Conservation (phyloP, 2,329 filamentous ascomycete species). For the Aureobasidium sp. region DNA sequence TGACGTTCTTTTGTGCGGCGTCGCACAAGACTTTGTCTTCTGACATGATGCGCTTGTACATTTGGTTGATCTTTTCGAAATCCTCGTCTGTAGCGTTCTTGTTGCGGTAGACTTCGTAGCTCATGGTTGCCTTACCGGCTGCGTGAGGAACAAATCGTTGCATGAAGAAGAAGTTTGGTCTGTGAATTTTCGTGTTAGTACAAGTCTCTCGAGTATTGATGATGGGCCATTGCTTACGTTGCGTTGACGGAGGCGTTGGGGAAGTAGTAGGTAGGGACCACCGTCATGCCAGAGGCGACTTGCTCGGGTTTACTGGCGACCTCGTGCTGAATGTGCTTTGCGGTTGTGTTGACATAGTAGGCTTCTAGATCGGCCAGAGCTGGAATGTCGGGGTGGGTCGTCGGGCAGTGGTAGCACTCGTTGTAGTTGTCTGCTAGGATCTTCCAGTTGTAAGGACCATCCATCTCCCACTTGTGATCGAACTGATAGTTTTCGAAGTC, state of each 20-base stretch:
- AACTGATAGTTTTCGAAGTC: slow-evolving; percentile 47
- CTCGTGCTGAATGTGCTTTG: slow-evolving; percentile 43
- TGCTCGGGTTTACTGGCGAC: slow-evolving; percentile 40
- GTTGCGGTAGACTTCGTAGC: slow-evolving; percentile 56
- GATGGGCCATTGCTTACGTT: slow-evolving; percentile 32
- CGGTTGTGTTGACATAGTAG: slow-evolving; percentile 44
- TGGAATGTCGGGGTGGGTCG: slow-evolving; percentile 50
- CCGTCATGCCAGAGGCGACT: slow-evolving; percentile 37
- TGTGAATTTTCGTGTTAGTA: slow-evolving; percentile 18
- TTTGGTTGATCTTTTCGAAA: slow-evolving; percentile 48
- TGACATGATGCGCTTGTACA: slow-evolving; percentile 56
- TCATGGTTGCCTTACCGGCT: slow-evolving; percentile 45
- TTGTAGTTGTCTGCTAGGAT: slow-evolving; percentile 55
- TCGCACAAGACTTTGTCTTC: slow-evolving; percentile 58
- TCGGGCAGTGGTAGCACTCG: slow-evolving; percentile 53
- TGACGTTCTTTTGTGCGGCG: slow-evolving; percentile 52
- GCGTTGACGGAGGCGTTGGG: slow-evolving; percentile 45
- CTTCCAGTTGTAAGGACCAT: slow-evolving; percentile 52
- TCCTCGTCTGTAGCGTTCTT: slow-evolving; percentile 51
- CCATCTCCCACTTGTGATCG: slow-evolving; percentile 49
- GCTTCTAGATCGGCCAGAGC: slow-evolving; percentile 49
- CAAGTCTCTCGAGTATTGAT: neutral
- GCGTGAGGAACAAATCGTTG: slow-evolving; percentile 52
- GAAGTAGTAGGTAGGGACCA: slow-evolving; percentile 42
- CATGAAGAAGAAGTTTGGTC: slow-evolving; percentile 54